Evolutionary conservation across 306 rosid genomes (phyloP).

Genomic region (Malus domestica): DNA sequence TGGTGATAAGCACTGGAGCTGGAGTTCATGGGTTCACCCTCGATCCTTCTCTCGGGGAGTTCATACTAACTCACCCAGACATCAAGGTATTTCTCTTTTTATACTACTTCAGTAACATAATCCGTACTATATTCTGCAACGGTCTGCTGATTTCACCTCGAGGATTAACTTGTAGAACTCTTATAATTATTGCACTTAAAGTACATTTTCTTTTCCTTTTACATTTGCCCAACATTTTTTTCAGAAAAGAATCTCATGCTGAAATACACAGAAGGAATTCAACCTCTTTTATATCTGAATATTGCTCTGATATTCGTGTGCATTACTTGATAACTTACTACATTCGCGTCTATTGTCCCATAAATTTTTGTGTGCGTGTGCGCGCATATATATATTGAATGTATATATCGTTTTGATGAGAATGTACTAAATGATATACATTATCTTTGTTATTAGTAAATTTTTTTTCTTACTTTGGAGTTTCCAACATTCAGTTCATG

Average conservation of each 20-base stretch:
- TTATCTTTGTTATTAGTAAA: background rate
- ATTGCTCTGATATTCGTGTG: background rate
- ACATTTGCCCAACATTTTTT: background rate
- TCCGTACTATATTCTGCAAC: background rate
- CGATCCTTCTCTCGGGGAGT: constrained; percentile 96
- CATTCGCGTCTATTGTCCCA: background rate
- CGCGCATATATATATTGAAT: background rate
- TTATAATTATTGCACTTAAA: background rate
- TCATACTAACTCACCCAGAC: constrained; percentile 89
- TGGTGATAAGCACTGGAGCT: constrained; percentile 69
- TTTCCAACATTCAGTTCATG: constrained; percentile 4
- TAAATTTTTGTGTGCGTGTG: background rate
- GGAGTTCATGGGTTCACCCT: constrained; percentile 94
- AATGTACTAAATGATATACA: background rate
- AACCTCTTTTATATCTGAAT: background rate
- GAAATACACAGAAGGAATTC: background rate
- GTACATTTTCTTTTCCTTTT: background rate
- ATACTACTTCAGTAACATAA: background rate
- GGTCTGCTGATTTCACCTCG: background rate
- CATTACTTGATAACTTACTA: background rate
- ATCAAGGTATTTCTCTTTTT: constrained; percentile 51
- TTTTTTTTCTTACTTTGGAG: background rate
- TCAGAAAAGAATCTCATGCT: background rate
- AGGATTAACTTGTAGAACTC: background rate
- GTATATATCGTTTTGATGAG: background rate